Conservation (phyloP, 306 rosid species). For the Dalbergia cochinchinensis region DNA sequence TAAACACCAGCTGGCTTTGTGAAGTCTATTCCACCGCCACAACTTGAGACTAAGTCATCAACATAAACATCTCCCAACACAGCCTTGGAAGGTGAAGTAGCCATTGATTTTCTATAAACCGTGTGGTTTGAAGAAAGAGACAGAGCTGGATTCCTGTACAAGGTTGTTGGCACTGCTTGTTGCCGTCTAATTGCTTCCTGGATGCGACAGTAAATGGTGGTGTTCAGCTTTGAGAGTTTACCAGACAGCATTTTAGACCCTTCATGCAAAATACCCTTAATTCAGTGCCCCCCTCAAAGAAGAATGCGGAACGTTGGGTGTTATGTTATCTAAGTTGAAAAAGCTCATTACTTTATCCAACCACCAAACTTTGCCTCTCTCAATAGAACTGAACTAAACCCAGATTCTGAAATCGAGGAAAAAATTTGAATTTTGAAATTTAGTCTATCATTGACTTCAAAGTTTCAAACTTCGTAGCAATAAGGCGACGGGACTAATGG, state of each 20-base stretch:
- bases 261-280: slow-evolving; percentile 42
- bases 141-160: slow-evolving; percentile 47
- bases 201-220: slow-evolving; percentile 56
- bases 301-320: slow-evolving; percentile 34
- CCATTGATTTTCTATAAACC: slow-evolving; percentile 59
- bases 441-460: slow-evolving; percentile 32
- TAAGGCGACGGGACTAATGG: background rate
- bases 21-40: slow-evolving; percentile 53
- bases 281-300: slow-evolving; percentile 39
- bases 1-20: slow-evolving; percentile 62
- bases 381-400: slow-evolving; percentile 36
- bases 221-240: slow-evolving; percentile 63
- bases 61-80: slow-evolving; percentile 70
- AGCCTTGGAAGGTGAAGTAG: slow-evolving; percentile 73
- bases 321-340: slow-evolving; percentile 35
- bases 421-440: background rate
- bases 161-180: slow-evolving; percentile 48
- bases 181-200: slow-evolving; percentile 47
- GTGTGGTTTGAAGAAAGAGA: slow-evolving; percentile 43
- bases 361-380: slow-evolving; percentile 32
- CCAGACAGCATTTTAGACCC: slow-evolving; percentile 74
- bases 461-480: slow-evolving; percentile 7
- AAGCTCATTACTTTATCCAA: slow-evolving; percentile 52
- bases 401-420: slow-evolving; percentile 50
- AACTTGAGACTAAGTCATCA: slow-evolving; percentile 60